A percentile compares a stretch with the other conserved stretches of the same genome.
phyloP scores from a whole-genome alignment of 805 yeast species.

The Nakazawaea peltata region DNA sequence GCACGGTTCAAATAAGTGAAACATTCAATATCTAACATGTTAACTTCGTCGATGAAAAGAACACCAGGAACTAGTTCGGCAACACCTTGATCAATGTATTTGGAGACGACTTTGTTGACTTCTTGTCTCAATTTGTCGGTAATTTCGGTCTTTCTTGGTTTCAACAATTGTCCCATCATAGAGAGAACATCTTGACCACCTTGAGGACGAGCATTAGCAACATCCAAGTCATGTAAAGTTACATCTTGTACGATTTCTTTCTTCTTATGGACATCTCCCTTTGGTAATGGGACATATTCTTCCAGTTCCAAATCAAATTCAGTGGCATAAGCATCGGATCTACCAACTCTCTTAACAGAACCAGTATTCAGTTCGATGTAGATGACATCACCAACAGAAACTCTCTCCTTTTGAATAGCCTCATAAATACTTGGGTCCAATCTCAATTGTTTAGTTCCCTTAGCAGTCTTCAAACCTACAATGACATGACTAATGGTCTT shows the following conservation, averaged over 20 bases:
- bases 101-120: constrained; percentile 91
- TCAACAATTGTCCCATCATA: constrained; percentile 94
- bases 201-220: constrained; percentile 91
- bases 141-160: constrained; percentile 93
- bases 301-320: constrained; percentile 98
- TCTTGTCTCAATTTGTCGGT: constrained; percentile 92
- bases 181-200: constrained; percentile 97
- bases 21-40: constrained; percentile 96
- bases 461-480: constrained; percentile 87
- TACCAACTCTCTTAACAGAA: constrained; percentile 92
- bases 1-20: constrained; percentile 93
- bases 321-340: constrained; percentile 98
- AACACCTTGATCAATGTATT: constrained; percentile 95
- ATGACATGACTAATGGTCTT: constrained; percentile 91
- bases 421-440: constrained; percentile 92
- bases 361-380: constrained; percentile 98
- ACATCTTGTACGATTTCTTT: constrained; percentile 98
- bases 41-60: constrained; percentile 93
- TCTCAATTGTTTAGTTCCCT: constrained; percentile 82
- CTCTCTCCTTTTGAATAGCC: constrained; percentile 89
- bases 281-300: constrained; percentile 96
- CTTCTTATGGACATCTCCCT: constrained; percentile 97
- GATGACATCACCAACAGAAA: constrained; percentile 92
- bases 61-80: constrained; percentile 99
- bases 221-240: constrained; percentile 91